These are phyloP conservation scores for Mycotypha africana DNA, from an alignment of 371 early-diverging fungal species.

Conservation along the genomic window DNA sequence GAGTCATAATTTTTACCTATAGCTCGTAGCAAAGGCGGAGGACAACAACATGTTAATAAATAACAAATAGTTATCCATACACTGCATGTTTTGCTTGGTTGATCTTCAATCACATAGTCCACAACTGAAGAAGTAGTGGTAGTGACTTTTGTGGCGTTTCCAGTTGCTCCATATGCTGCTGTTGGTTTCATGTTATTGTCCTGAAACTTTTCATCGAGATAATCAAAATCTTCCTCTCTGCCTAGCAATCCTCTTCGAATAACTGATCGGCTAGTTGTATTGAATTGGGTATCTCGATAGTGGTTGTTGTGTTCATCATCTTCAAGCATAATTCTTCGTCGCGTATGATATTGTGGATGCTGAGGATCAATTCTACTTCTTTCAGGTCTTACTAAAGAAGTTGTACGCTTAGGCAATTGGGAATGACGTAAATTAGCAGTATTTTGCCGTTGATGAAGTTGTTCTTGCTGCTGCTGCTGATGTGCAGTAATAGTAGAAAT, in stretches of 20 bases:
- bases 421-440: no score
- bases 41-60: slow-evolving; percentile 51
- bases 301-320: no score
- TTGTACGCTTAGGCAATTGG: slow-evolving; percentile 41
- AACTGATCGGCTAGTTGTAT: slow-evolving; percentile 13
- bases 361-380: slow-evolving; percentile 51
- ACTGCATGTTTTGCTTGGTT: slow-evolving; percentile 8
- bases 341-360: slow-evolving; percentile 54
- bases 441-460: no score
- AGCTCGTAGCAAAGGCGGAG: slow-evolving; percentile 35
- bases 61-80: slow-evolving; percentile 46
- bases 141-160: no score
- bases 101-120: no score
- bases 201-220: not conserved
- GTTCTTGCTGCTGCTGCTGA: no score
- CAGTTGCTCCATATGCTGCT: no score
- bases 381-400: slow-evolving; percentile 67
- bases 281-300: no score
- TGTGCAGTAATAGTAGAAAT: no score
- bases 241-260: slow-evolving; percentile 17
- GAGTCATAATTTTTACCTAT: slow-evolving; percentile 33
- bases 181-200: slow-evolving; percentile 1
- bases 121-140: no score
- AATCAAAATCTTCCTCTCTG: slow-evolving; percentile 12
- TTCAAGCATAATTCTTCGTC: slow-evolving; percentile 16